Base-by-base conservation (phyloP, 2,329 filamentous ascomycete genomes). In the Erysiphe neolycopersici region DNA sequence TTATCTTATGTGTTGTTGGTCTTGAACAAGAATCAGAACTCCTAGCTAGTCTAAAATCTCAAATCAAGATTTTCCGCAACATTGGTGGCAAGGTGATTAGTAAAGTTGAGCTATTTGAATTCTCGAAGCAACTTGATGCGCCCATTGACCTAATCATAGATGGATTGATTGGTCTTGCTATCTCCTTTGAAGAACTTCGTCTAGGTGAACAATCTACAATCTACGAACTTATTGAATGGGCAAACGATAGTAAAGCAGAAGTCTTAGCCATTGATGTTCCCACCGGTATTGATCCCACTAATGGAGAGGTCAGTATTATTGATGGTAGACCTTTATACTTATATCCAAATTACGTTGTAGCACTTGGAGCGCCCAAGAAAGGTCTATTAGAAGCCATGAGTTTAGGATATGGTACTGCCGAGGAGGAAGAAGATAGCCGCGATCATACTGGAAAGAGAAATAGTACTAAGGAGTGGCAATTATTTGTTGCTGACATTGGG, bases 201-300 rank as follows among this genome's bases (percentile, higher is more conserved):
- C 79, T 76, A 2, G 77, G 79, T 14, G 80, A 92, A 50, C 82
- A 91, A 56, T 75, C 77, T 3, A 79, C 78, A 0, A 81, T 83
- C 0, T 85, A 91, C 54, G 79, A 91, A 55, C 71, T 94, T 54
- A 89, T 94, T 54, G 79, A 84, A 48, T 95, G 85, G 84, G 79
- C 83, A 2, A 95, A 94, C 56, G 77, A 84, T 49, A 81, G 77
- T 56, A 80, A 84, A 49, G 76, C 83, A 0, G 75, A 77, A 46
- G 77, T 89, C 3, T 63, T 98, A 17, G 80, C 84, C 0, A 72
- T 98, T n/a, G 87, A 93, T 56, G 73, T 91, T 5, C 89, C 89
- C 0, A 87, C 81, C 0, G 89, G 89, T 5, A 73, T 93, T 42
- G 83, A 87, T 49, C 82, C 81, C 2, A 73, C 75, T 0, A 76